Evolutionary conservation across 306 rosid species (phyloP), one percentile per base, ranked within the genome.

Genomic region (Trifolium dubium): DNA sequence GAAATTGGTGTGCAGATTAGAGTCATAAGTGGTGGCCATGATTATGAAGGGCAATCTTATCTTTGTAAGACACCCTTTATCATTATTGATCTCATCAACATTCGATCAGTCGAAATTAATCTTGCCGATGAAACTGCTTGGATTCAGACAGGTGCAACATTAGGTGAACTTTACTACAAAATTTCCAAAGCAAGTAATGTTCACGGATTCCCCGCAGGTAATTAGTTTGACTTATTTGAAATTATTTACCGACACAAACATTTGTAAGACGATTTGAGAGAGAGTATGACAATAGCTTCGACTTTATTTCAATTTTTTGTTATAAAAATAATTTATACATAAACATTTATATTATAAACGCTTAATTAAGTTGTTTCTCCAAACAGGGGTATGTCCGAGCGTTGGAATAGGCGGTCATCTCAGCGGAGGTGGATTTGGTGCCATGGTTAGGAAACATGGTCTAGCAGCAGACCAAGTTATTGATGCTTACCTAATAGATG

Each of bases 331-430:
- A 2, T 7, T 54, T 9, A 10, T 17, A 10, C 13, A 3, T 54
- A 53, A 54, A 19, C 31, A 9, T 0, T 19, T 3, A 8, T 19
- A 55, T 55, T 2, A 4, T 5, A 23, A 55, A 11, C 3, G 6
- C 13, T 55, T 55, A 55, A 55, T 23, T 55, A 55, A 56, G 6
- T 28, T 28, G 4, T 5, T 56, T 28, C 2, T 56, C 15, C 34
- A 5, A 56, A 28, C 63, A 56, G 92, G 92, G 17, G 0, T 74
- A 2, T 89, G 90, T 67, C 87, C 87, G 0, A 87, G 87, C 14
- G 73, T 87, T 4, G 90, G 90, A 0, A 3, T 89, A 18, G 92
- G 92, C 0, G 95, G 94, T 5, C 91, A 87, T 59, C 60, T 87
- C 4, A 89, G 87, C 50, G 88, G 85, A 55, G 88, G 91, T 2